Percentiles rank a stretch among this genome's conserved stretches.
These are phyloP conservation scores for Closterium sp. DNA, from an alignment of 139 green algal genomes.

Conservation along the genomic window DNA sequence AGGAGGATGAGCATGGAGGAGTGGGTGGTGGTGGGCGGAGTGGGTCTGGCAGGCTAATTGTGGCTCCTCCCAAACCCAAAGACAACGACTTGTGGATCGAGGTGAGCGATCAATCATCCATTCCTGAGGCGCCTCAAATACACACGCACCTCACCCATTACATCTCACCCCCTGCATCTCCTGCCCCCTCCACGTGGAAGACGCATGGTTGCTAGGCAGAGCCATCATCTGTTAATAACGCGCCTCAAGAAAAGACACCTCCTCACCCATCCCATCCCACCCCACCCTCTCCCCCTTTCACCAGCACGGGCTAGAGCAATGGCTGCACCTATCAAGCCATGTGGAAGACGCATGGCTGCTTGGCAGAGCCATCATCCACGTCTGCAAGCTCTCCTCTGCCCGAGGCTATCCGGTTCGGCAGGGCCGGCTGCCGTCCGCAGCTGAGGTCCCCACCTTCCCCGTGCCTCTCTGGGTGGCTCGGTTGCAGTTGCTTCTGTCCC, in stretches of 20 bases:
- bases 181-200: neutral
- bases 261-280: neutral
- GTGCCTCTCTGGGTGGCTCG: conserved; percentile 27
- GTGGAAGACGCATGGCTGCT: conserved; percentile 29
- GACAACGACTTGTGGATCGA: neutral
- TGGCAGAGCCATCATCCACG: neutral
- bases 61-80: neutral
- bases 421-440: conserved; percentile 15
- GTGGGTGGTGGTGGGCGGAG: neutral
- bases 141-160: too few species aligned
- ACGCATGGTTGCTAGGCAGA: conserved; percentile 15
- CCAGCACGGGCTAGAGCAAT: conserved; percentile 13
- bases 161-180: neutral
- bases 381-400: neutral
- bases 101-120: neutral
- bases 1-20: neutral
- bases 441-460: conserved; percentile 32
- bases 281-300: neutral
- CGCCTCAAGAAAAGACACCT: too few species aligned
- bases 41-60: neutral
- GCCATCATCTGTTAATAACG: neutral
- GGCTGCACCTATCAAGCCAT: neutral
- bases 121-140: too few species aligned
- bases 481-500: conserved; percentile 40
- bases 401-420: neutral